A percentile compares a stretch with the other conserved stretches of the same genome.
These are phyloP conservation scores for Hirsutella thompsonii DNA, from an alignment of 2,329 filamentous ascomycete genomes.

Conservation along the genomic window DNA sequence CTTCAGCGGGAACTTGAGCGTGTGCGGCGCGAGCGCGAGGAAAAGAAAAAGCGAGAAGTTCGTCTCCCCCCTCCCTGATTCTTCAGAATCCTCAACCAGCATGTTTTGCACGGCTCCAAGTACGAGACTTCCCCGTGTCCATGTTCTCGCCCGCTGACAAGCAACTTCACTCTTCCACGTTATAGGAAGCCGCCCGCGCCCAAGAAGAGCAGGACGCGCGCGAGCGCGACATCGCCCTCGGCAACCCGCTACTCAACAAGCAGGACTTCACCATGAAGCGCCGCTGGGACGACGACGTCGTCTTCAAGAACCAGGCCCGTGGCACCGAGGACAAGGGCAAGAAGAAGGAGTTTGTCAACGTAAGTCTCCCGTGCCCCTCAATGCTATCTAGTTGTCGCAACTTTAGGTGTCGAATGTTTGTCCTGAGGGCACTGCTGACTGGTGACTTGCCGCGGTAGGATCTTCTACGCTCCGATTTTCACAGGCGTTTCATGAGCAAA, in stretches of 20 bases:
- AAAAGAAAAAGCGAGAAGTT: slow-evolving; percentile 26
- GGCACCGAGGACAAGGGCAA: slow-evolving; percentile 85
- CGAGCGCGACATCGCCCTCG: slow-evolving; percentile 78
- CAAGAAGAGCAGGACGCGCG: slow-evolving; percentile 70
- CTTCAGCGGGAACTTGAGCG: slow-evolving; percentile 88
- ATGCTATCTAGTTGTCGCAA: not conserved
- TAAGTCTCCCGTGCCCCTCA: slow-evolving; percentile 29
- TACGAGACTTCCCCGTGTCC: too few species aligned
- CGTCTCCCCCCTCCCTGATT: not conserved
- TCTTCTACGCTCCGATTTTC: slow-evolving; percentile 86
- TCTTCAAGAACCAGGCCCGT: slow-evolving; percentile 96
- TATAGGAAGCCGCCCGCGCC: slow-evolving; percentile 68
- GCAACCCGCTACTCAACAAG: slow-evolving; percentile 86
- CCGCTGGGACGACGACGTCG: slow-evolving; percentile 95
- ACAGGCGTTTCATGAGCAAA: slow-evolving; percentile 87
- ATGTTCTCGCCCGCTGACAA: too few species aligned
- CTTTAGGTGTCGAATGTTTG: not conserved
- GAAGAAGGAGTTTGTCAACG: slow-evolving; percentile 93
- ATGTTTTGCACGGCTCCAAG: too few species aligned
- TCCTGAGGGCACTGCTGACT: not conserved
- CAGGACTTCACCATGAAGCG: slow-evolving; percentile 82
- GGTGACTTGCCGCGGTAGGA: slow-evolving; percentile 36
- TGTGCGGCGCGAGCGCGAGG: slow-evolving; percentile 63
- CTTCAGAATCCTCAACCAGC: not conserved
- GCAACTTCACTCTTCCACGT: too few species aligned